Percentiles rank a stretch among this genome's conserved stretches.
phyloP scores from a whole-genome alignment of 495 filamentous ascomycete genomes.

The Tetracladium setigerum region DNA sequence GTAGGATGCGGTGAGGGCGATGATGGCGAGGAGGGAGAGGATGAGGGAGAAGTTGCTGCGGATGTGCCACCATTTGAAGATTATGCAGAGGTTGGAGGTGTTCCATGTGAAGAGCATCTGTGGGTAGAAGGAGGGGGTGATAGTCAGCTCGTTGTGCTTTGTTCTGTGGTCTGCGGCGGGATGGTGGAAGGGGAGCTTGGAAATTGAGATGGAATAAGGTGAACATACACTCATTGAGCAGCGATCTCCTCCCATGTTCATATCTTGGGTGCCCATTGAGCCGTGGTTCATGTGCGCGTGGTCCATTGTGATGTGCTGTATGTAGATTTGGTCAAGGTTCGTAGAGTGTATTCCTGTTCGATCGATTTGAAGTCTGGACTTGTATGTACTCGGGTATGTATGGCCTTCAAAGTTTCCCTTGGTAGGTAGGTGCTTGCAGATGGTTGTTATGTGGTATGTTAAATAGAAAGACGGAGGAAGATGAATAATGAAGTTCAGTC shows the following conservation, averaged over 20 bases:
- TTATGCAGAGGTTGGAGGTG: slow-evolving; percentile 84
- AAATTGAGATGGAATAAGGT: neutral
- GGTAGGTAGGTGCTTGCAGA: no score
- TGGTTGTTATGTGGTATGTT: neutral
- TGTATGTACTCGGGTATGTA: no score
- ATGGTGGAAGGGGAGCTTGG: neutral
- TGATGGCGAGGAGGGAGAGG: slow-evolving; percentile 72
- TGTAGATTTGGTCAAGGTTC: neutral
- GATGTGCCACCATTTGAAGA: slow-evolving; percentile 89
- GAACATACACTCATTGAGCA: slow-evolving; percentile 79
- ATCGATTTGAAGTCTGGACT: no score
- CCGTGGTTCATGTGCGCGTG: slow-evolving; percentile 48
- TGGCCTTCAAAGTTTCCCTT: no score
- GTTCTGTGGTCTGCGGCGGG: slow-evolving; percentile 3
- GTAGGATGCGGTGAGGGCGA: slow-evolving; percentile 80
- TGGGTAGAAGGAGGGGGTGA: neutral
- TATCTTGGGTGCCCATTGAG: slow-evolving; percentile 43
- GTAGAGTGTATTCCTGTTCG: no score
- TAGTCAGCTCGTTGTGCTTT: neutral
- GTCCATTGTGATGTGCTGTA: slow-evolving; percentile 26
- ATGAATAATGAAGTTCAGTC: neutral
- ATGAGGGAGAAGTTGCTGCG: slow-evolving; percentile 62
- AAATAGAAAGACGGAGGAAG: neutral
- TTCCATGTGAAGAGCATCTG: slow-evolving; percentile 98
- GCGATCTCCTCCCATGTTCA: slow-evolving; percentile 28